A percentile compares a stretch with the other conserved stretches of the same genome.
These are phyloP conservation scores for Clitopilus hobsonii DNA, from an alignment of 768 basidiomycete species.

Conservation along the genomic window DNA sequence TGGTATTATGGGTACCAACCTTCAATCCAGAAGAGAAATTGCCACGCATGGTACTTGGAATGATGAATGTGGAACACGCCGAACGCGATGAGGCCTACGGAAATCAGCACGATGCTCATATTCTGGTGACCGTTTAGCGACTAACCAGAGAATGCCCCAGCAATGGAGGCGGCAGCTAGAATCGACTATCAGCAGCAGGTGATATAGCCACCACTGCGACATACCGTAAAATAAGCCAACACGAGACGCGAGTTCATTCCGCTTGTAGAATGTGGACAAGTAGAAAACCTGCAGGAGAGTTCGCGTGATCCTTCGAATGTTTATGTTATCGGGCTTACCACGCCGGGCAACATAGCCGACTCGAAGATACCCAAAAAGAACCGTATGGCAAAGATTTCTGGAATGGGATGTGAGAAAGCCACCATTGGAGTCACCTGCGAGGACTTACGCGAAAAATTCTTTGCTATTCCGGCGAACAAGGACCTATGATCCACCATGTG, in stretches of 20 bases:
- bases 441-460: constrained; percentile 37
- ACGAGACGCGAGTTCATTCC: constrained; percentile 46
- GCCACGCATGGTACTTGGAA: constrained; percentile 41
- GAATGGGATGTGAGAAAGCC: not conserved
- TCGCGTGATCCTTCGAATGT: not conserved
- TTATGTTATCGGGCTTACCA: constrained; percentile 16
- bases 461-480: constrained; percentile 38
- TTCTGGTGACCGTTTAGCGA: not conserved
- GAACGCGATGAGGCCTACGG: constrained; percentile 39
- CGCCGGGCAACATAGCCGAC: constrained; percentile 44
- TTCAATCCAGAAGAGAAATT: constrained; percentile 51
- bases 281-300: constrained; percentile 35
- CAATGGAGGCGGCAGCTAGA: constrained; percentile 38
- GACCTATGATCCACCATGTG: constrained; percentile 24
- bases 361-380: constrained; percentile 49
- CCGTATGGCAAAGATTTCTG: constrained; percentile 43
- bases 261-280: constrained; percentile 47
- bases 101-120: not conserved
- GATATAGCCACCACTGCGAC: not conserved
- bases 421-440: not conserved
- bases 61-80: constrained; percentile 46
- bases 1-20: constrained; percentile 17
- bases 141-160: constrained; percentile 42
- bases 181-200: not conserved
- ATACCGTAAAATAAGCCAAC: constrained; percentile 46